Evolutionary conservation across 1,284 basidiomycete species (phyloP).

Genomic region (Abortiporus biennis): DNA sequence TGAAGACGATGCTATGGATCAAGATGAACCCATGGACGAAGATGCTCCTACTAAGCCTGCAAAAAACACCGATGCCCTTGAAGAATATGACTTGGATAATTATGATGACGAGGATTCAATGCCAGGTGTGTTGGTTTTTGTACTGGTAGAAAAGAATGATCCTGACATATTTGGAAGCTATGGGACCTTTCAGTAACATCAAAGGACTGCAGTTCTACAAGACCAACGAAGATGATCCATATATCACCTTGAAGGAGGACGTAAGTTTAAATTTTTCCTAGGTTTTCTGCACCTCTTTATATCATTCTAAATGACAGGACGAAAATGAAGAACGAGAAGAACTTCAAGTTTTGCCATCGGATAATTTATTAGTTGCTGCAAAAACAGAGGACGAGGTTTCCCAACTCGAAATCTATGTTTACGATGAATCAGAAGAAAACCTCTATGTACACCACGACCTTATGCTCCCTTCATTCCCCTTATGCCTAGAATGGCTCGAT

Average conservation of each 20-base stretch:
- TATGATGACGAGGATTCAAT: constrained; percentile 85
- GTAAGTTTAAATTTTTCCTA: constrained; percentile 16
- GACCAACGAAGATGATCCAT: constrained; percentile 93
- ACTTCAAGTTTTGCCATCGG: constrained; percentile 83
- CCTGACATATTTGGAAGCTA: constrained; percentile 37
- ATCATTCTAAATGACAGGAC: constrained; percentile 35
- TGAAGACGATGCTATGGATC: constrained; percentile 59
- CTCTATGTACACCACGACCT: constrained; percentile 98
- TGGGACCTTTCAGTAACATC: constrained; percentile 93
- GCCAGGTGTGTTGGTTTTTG: constrained; percentile 38
- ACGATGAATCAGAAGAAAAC: constrained; percentile 89
- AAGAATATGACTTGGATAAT: constrained; percentile 87
- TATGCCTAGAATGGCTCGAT: constrained; percentile 99
- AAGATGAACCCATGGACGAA: constrained; percentile 42
- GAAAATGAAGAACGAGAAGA: constrained; percentile 87
- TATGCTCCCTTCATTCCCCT: constrained; percentile 95
- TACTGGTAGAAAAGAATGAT: not conserved
- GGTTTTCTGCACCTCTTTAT: constrained; percentile 4
- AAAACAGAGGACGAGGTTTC: constrained; percentile 98
- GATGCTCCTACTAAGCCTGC: constrained; percentile 20
- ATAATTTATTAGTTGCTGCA: constrained; percentile 89
- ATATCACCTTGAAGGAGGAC: constrained; percentile 91
- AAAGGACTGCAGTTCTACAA: constrained; percentile 92
- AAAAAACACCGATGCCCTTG: constrained; percentile 34
- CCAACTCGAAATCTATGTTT: constrained; percentile 92